phyloP scores from a whole-genome alignment of 2,329 filamentous ascomycete genomes.

The Zarea fungicola region DNA sequence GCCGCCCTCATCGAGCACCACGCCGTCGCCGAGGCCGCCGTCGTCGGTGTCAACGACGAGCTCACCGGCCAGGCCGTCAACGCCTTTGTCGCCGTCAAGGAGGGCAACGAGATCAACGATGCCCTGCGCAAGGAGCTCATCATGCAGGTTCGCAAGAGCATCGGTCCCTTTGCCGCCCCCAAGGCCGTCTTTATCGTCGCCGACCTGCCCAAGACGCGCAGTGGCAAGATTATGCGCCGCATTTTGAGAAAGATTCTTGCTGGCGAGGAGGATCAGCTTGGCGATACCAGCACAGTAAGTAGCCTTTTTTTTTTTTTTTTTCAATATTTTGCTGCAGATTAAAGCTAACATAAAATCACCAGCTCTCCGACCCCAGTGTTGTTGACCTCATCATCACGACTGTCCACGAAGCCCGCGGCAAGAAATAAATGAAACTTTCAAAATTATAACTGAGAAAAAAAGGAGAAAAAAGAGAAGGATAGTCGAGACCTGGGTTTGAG shows the following conservation, averaged over 20 bases:
- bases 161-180: constrained; percentile 93
- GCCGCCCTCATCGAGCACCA: constrained; percentile 91
- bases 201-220: constrained; percentile 94
- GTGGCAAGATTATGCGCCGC: constrained; percentile 97
- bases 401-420: constrained; percentile 59
- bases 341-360: constrained; percentile 3
- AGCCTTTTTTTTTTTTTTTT: constrained; percentile 9
- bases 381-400: constrained; percentile 79
- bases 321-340: constrained; percentile 1
- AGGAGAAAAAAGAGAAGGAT: not conserved
- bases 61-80: constrained; percentile 96
- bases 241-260: constrained; percentile 96
- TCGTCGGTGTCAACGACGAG: constrained; percentile 89
- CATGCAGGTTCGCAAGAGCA: constrained; percentile 92
- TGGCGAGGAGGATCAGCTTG: constrained; percentile 93
- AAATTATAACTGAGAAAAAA: not conserved
- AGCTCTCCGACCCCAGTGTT: constrained; percentile 81
- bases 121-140: constrained; percentile 89
- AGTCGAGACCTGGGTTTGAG: not conserved
- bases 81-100: constrained; percentile 91
- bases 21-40: constrained; percentile 86
- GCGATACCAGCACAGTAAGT: constrained; percentile 85
- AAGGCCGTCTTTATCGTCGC: constrained; percentile 89
- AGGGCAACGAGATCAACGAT: constrained; percentile 69
- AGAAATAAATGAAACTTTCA: constrained; percentile 34